Conservation (phyloP, 306 rosid species). For the Leucaena leucocephala region DNA sequence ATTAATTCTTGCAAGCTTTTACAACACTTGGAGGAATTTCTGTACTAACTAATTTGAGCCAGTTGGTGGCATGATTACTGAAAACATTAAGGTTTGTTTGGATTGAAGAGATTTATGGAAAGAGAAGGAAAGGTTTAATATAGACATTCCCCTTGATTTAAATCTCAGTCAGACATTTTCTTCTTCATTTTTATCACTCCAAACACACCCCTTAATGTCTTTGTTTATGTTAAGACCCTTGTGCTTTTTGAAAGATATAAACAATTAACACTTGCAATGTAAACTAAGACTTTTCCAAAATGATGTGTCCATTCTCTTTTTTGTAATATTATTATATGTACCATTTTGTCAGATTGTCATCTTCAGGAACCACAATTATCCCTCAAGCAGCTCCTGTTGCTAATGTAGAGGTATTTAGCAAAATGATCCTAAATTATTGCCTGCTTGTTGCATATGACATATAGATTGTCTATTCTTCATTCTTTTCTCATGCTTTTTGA, state of each 20-base stretch:
- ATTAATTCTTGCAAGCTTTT: not conserved
- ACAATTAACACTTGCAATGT: not conserved
- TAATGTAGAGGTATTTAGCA: constrained; percentile 69
- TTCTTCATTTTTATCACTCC: not conserved
- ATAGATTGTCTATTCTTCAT: constrained; percentile 26
- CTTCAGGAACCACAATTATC: constrained; percentile 51
- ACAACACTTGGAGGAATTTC: constrained; percentile 22
- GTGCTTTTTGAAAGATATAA: not conserved
- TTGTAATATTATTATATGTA: constrained; percentile 40
- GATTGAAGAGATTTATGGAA: not conserved
- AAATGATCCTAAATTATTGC: constrained; percentile 20
- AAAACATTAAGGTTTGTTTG: not conserved
- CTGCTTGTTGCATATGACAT: constrained; percentile 24
- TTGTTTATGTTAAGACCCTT: not conserved
- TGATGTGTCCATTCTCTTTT: constrained; percentile 34
- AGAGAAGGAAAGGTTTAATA: not conserved
- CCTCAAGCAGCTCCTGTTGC: constrained; percentile 72
- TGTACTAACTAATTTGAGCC: constrained; percentile 5
- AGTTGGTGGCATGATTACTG: not conserved
- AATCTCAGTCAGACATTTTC: not conserved
- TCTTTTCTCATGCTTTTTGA: constrained; percentile 31
- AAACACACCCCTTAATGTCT: not conserved
- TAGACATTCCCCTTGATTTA: not conserved
- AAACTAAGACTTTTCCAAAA: constrained; percentile 17
- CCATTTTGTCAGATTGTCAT: constrained; percentile 54